A percentile compares a stretch with the other conserved stretches of the same genome.
phyloP scores from a whole-genome alignment of 2,329 filamentous ascomycete genomes.

The Aspergillus sp. region DNA sequence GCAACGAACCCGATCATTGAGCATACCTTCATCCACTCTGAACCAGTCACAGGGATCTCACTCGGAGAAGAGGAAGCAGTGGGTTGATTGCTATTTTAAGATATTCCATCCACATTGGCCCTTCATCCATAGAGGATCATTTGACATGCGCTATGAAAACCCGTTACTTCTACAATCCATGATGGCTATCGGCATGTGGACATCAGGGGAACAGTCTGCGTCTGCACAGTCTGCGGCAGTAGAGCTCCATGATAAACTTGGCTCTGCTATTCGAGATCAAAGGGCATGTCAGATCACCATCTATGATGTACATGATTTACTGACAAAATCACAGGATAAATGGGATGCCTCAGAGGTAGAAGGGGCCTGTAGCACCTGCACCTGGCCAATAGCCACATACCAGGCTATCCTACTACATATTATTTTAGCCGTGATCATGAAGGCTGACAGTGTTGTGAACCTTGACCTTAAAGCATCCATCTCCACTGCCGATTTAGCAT shows the following conservation, averaged over 20 bases:
- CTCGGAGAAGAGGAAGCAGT: conserved; percentile 9
- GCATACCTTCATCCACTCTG: too few relatives aligned
- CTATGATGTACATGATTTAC: background rate
- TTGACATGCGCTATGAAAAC: conserved; percentile 13
- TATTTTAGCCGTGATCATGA: conserved; percentile 18
- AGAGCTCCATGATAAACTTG: conserved; percentile 19
- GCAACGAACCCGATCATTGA: background rate
- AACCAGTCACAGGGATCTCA: too few relatives aligned
- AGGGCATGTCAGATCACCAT: conserved; percentile 8
- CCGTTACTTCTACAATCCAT: conserved; percentile 24
- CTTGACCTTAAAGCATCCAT: conserved; percentile 11
- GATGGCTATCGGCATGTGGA: conserved; percentile 23
- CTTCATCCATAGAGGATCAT: conserved; percentile 20
- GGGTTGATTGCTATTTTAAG: conserved; percentile 19
- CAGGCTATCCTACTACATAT: conserved; percentile 29
- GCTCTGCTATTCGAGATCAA: conserved; percentile 20
- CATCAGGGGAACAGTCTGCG: conserved; percentile 9
- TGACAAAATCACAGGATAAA: conserved; percentile 11
- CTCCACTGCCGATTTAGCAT: background rate
- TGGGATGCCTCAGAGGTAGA: conserved; percentile 16
- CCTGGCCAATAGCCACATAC: conserved; percentile 27
- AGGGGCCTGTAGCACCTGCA: conserved; percentile 2
- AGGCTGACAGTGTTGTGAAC: conserved; percentile 1
- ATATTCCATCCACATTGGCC: conserved; percentile 24
- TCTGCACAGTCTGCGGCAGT: conserved; percentile 17